Evolutionary conservation across 2,329 filamentous ascomycete species (phyloP).

Genomic region (Epichloe elymi): DNA sequence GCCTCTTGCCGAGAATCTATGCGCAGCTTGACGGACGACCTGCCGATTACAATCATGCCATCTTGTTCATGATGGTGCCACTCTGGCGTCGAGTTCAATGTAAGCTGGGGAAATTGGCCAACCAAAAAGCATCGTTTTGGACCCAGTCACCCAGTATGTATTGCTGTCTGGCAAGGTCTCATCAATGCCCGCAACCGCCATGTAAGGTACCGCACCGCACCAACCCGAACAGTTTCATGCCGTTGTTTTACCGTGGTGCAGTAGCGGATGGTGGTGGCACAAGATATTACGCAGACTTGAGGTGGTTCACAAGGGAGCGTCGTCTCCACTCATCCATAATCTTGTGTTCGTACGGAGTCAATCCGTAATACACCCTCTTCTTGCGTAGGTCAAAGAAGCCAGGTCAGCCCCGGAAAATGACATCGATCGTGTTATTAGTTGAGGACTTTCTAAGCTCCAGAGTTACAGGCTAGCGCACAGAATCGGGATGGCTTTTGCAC

Average conservation of each 20-base stretch:
- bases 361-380: too few species aligned
- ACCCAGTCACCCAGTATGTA: background rate
- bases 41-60: background rate
- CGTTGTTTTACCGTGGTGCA: background rate
- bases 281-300: background rate
- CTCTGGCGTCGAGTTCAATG: background rate
- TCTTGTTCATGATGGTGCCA: background rate
- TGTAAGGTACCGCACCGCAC: background rate
- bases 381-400: too few species aligned
- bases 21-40: background rate
- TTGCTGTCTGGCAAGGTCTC: background rate
- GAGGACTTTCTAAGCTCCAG: background rate
- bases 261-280: conserved; percentile 1
- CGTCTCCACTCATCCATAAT: background rate
- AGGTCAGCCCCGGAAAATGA: background rate
- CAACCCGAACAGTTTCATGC: background rate
- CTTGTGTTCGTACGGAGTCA: background rate
- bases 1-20: background rate
- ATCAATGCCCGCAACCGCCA: background rate
- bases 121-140: background rate
- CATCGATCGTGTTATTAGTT: background rate
- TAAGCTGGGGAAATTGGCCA: background rate
- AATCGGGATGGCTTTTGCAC: background rate
- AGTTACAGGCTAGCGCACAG: background rate
- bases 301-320: background rate